Evolutionary conservation across 148 eudicot genomes (phyloP).

Genomic region (Fagopyrum esculentum): DNA sequence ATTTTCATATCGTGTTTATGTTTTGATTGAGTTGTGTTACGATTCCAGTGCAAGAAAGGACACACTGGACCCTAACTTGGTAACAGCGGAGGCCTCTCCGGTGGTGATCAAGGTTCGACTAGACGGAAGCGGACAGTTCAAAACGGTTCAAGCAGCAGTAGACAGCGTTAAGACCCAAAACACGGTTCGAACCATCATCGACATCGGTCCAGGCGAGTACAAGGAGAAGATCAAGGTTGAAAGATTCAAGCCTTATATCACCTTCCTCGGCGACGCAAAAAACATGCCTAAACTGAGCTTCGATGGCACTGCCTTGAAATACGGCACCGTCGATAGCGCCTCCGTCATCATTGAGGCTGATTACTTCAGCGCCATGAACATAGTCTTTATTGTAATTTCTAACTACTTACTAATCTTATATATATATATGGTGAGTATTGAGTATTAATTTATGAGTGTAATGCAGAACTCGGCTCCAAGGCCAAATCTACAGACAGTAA

Average conservation of each 20-base stretch:
- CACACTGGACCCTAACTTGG: conserved; percentile 32
- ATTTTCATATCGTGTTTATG: no score
- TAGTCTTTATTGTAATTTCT: conserved; percentile 28
- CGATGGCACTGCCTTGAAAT: conserved; percentile 43
- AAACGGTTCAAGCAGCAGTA: conserved; percentile 48
- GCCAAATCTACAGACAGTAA: no score
- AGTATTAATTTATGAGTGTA: no score
- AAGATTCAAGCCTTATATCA: conserved; percentile 35
- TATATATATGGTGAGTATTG: not conserved
- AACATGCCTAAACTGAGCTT: conserved; percentile 35
- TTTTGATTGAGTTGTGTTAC: no score
- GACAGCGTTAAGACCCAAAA: conserved; percentile 31
- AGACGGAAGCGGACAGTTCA: conserved; percentile 52
- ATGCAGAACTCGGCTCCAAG: no score
- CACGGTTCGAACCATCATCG: conserved; percentile 30
- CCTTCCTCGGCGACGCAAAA: conserved; percentile 39
- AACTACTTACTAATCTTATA: conserved; percentile 8
- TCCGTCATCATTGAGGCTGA: conserved; percentile 50
- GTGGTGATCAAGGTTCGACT: conserved; percentile 32
- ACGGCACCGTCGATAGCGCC: conserved; percentile 56
- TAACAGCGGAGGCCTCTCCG: conserved; percentile 31
- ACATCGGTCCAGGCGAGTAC: conserved; percentile 53
- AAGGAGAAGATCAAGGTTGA: conserved; percentile 45
- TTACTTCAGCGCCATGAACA: conserved; percentile 45
- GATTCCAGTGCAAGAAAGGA: conserved; percentile 18